Evolutionary conservation across 139 green algal genomes (phyloP).

Genomic region (Microglena sp.): DNA sequence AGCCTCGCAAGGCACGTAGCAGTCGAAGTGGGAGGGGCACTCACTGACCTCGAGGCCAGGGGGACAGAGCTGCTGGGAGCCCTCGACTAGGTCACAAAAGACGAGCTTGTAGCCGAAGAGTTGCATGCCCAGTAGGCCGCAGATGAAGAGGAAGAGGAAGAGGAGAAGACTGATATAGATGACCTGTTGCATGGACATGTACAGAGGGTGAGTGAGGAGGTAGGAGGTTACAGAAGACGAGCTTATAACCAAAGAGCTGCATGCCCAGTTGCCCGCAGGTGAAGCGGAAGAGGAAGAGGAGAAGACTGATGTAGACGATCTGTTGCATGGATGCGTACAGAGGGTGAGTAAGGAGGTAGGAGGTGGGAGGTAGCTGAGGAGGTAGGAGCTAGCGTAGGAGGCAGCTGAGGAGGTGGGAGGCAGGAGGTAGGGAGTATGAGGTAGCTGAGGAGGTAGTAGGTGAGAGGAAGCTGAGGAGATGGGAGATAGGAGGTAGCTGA

Average conservation of each 20-base stretch:
- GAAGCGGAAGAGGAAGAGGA: slow-evolving; percentile 25
- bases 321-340: too few relatives aligned
- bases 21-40: slow-evolving; percentile 17
- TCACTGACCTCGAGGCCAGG: not conserved
- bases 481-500: too few relatives aligned
- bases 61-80: slow-evolving; percentile 7
- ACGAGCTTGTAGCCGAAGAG: slow-evolving; percentile 20
- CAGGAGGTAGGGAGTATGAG: too few relatives aligned
- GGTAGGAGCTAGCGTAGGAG: too few relatives aligned
- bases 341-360: too few relatives aligned
- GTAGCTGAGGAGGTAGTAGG: too few relatives aligned
- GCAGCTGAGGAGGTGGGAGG: too few relatives aligned
- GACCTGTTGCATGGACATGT: too few relatives aligned
- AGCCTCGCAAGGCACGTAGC: slow-evolving; percentile 13
- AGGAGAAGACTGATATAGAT: slow-evolving; percentile 13
- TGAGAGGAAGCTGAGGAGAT: too few relatives aligned
- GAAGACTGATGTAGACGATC: slow-evolving; percentile 9
- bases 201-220: too few relatives aligned
- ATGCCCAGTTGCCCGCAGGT: slow-evolving; percentile 16
- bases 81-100: slow-evolving; percentile 11
- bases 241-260: slow-evolving; percentile 22
- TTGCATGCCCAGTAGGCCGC: slow-evolving; percentile 20
- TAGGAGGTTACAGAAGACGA: slow-evolving; percentile 13
- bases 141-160: slow-evolving; percentile 23
- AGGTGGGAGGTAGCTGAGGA: too few relatives aligned